A percentile compares a stretch with the other conserved stretches of the same genome.
Conservation (phyloP, 2,329 filamentous ascomycete species). For the Cercospora sp. region DNA sequence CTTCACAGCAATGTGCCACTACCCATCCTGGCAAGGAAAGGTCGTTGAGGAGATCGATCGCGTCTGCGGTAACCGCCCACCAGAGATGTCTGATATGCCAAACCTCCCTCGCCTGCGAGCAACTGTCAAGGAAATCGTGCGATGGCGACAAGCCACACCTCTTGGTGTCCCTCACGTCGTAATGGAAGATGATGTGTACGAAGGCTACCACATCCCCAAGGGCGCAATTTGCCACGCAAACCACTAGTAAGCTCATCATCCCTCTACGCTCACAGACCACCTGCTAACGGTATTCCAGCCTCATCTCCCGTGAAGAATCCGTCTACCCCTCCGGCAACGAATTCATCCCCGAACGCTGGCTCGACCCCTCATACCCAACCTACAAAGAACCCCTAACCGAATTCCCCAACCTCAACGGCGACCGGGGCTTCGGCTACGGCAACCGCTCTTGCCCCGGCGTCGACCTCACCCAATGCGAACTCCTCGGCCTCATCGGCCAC, state of each 20-base stretch:
- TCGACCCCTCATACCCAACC: slow-evolving; percentile 38
- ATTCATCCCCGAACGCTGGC: slow-evolving; percentile 39
- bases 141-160: slow-evolving; percentile 39
- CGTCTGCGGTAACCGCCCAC: slow-evolving; percentile 37
- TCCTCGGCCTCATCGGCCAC: slow-evolving; percentile 35
- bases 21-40: slow-evolving; percentile 36
- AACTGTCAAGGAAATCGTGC: slow-evolving; percentile 39
- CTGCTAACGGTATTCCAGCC: slow-evolving; percentile 25
- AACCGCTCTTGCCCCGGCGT: slow-evolving; percentile 39
- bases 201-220: slow-evolving; percentile 42
- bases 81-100: slow-evolving; percentile 35
- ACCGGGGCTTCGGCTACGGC: slow-evolving; percentile 40
- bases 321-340: slow-evolving; percentile 36
- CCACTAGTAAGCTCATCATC: slow-evolving; percentile 33
- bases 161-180: slow-evolving; percentile 45
- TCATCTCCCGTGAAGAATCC: slow-evolving; percentile 36
- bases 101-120: slow-evolving; percentile 38
- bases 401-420: slow-evolving; percentile 38
- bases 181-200: slow-evolving; percentile 41
- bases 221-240: slow-evolving; percentile 40
- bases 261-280: neutral
- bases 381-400: slow-evolving; percentile 41
- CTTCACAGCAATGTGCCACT: slow-evolving; percentile 39
- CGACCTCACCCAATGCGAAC: slow-evolving; percentile 37
- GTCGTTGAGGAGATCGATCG: slow-evolving; percentile 38